These are phyloP conservation scores for Thermothelomyces thermophilus DNA, from an alignment of 2,329 filamentous ascomycete genomes.

Conservation along the genomic window DNA sequence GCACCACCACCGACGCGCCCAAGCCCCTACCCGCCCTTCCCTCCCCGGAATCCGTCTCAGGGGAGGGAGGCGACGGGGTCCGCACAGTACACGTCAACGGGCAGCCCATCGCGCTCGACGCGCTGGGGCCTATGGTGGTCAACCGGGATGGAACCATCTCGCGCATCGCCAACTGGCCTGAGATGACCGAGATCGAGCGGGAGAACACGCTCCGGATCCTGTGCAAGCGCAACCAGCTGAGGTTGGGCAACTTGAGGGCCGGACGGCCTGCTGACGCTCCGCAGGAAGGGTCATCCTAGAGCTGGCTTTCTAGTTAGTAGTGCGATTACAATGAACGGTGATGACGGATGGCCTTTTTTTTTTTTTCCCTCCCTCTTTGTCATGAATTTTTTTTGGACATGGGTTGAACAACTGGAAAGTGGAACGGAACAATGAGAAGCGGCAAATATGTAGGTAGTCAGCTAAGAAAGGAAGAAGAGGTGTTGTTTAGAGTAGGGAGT, in stretches of 20 bases:
- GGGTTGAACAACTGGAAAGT: too few species aligned
- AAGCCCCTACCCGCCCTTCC: neutral
- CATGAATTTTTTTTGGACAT: too few species aligned
- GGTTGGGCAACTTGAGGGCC: conserved; percentile 49
- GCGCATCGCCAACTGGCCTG: conserved; percentile 65
- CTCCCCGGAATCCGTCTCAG: conserved; percentile 4
- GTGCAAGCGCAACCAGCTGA: conserved; percentile 59
- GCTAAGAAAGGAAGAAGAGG: too few species aligned
- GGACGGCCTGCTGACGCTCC: conserved; percentile 23
- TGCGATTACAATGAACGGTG: too few species aligned
- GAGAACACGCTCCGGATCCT: conserved; percentile 61
- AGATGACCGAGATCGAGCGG: conserved; percentile 63
- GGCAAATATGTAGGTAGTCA: too few species aligned
- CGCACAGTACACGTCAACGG: conserved; percentile 30
- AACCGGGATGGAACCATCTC: conserved; percentile 65
- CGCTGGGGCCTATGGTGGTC: conserved; percentile 66
- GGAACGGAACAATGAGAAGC: too few species aligned
- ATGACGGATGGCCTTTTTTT: too few species aligned
- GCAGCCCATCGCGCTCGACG: conserved; percentile 52
- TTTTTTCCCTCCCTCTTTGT: neutral
- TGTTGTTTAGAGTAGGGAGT: too few species aligned
- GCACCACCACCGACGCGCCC: neutral
- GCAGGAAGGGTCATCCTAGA: conserved; percentile 12
- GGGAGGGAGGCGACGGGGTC: conserved; percentile 6
- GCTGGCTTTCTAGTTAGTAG: neutral